phyloP scores from a whole-genome alignment of 345 rosid genomes.

The Eutrema heterophyllum region DNA sequence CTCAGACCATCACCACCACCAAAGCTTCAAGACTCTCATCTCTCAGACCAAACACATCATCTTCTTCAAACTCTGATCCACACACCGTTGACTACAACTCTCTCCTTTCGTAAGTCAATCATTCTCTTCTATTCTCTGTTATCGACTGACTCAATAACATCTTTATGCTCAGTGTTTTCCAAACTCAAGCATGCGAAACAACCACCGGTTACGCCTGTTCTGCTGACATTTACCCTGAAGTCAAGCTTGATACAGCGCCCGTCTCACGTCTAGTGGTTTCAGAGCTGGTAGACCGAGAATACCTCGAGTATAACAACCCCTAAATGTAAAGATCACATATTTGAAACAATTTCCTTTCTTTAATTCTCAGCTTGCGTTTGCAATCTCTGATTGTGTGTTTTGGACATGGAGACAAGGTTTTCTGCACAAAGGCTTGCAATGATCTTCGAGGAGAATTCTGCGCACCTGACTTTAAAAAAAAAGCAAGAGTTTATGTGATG shows the following conservation, averaged over 20 bases:
- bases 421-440: conserved; percentile 74
- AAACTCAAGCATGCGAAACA: conserved; percentile 78
- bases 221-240: conserved; percentile 67
- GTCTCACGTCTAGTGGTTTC: conserved; percentile 28
- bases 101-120: conserved; percentile 39
- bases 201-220: conserved; percentile 64
- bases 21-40: conserved; percentile 23
- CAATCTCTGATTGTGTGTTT: conserved; percentile 8
- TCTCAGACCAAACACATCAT: conserved; percentile 25
- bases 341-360: not conserved
- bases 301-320: conserved; percentile 55
- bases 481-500: conserved; percentile 4
- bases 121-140: not conserved
- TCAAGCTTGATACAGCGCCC: conserved; percentile 44
- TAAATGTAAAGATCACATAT: conserved; percentile 46
- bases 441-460: conserved; percentile 97
- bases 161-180: conserved; percentile 52
- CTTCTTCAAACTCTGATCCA: conserved; percentile 27
- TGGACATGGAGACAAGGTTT: conserved; percentile 45
- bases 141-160: not conserved
- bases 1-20: not conserved
- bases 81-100: conserved; percentile 52
- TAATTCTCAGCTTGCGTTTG: not conserved
- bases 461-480: conserved; percentile 43
- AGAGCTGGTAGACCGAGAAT: conserved; percentile 66